Evolutionary conservation across 106 monocot species (phyloP), one percentile per base, ranked within the genome.

Genomic region (Dendrobium chrysotoxum): DNA sequence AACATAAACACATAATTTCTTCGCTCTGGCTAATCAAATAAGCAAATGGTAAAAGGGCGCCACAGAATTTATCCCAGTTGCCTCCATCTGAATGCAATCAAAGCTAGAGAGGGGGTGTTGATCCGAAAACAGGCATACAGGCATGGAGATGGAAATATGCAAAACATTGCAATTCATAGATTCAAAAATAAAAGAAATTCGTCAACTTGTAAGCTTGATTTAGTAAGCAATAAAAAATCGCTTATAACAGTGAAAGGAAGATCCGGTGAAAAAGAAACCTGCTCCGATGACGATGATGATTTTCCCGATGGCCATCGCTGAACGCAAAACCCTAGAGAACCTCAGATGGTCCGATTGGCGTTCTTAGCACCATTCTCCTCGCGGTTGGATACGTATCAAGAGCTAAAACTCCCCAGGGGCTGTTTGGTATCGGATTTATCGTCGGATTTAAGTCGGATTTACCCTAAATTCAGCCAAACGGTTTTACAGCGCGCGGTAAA

Each of bases 251-350:
- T 28, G 30, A 31, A 28, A 70, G 68, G 30, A 70, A 15, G 28
- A 21, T 70, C 10, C 68, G 12, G 68, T 30, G 73, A 18, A 68
- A 73, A 26, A 73, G 17, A 40, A 40, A 73, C 73, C 73, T 73
- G 73, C 73, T 40, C 73, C 73, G 40, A 73, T 73, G 73, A 73
- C 73, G 73, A 73, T 73, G 73, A 39, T 73, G 18, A 73, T 73
- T 73, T 73, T 73, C 40, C 73, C 73, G 18, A 73, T 7, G 73
- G 73, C 39, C 73, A 73, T 73, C 17, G 35, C 73, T 12, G 17
- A 73, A 40, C 28, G 20, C 2, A 40, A 38, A 40, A 73, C 73
- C 73, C 73, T 40, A 38, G 17, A 16, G 7, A 73, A 73, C 26
- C 40, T 73, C 73, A 10, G 30, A 18, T 10, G 20, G 21, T 40